These are phyloP conservation scores for Trichoderma polysporum DNA, from an alignment of 2,329 filamentous ascomycete genomes.

Conservation along the genomic window DNA sequence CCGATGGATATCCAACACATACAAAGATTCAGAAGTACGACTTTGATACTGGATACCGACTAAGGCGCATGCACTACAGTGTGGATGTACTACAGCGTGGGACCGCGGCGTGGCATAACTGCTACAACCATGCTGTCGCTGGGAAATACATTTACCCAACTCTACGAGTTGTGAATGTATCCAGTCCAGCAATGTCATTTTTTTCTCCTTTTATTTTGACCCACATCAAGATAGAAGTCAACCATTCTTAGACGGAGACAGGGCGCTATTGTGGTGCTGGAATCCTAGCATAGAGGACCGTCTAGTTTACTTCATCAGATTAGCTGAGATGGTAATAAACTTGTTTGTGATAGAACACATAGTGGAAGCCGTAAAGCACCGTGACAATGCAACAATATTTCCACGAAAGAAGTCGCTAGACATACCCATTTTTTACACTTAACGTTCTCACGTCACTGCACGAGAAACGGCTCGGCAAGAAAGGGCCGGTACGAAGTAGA, in stretches of 20 bases:
- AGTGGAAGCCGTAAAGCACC: too few species aligned
- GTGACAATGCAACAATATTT: too few species aligned
- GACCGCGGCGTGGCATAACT: neutral
- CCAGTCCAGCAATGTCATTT: neutral
- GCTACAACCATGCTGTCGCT: neutral
- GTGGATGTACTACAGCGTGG: neutral
- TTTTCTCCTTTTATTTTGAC: constrained; percentile 2
- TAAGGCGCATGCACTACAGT: neutral
- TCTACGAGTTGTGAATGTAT: constrained; percentile 3
- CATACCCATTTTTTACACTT: too few species aligned
- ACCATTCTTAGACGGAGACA: neutral
- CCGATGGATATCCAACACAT: neutral
- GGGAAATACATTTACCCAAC: neutral
- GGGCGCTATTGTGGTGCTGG: neutral
- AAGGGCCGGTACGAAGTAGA: too few species aligned
- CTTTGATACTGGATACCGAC: neutral
- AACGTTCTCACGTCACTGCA: too few species aligned
- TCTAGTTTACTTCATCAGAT: neutral
- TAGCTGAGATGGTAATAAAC: neutral
- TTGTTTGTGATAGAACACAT: neutral
- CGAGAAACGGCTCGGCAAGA: too few species aligned
- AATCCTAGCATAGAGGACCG: neutral
- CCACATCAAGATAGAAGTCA: neutral
- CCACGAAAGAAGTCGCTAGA: too few species aligned
- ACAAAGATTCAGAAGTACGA: constrained; percentile 2